A percentile compares a stretch with the other conserved stretches of the same genome.
Evolutionary conservation across 75 land plant species (phyloP).

Genomic region (Picea sitchensis): DNA sequence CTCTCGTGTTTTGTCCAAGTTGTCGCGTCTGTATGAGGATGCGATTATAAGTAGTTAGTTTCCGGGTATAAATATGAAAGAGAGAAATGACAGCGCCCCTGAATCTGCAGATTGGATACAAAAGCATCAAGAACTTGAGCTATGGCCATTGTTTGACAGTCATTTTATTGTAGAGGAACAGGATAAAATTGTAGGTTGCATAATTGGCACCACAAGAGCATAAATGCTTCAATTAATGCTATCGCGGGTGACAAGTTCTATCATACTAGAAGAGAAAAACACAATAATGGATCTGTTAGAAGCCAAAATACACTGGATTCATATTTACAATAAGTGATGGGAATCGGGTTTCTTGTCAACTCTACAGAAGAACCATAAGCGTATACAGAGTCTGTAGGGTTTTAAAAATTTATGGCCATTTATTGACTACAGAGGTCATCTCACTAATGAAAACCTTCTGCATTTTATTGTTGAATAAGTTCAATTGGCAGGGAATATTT

Average conservation of each 20-base stretch:
- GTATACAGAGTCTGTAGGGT: too few relatives aligned
- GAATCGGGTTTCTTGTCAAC: too few relatives aligned
- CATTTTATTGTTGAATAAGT: too few relatives aligned
- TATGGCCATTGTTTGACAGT: constrained; percentile 80
- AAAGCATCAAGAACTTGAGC: constrained; percentile 51
- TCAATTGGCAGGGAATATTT: too few relatives aligned
- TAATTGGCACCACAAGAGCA: constrained; percentile 88
- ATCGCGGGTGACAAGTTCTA: constrained; percentile 81
- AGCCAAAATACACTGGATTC: too few relatives aligned
- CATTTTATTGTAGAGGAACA: constrained; percentile 89
- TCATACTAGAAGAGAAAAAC: constrained; percentile 73
- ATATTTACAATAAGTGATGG: too few relatives aligned
- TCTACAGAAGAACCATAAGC: too few relatives aligned
- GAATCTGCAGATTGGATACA: constrained; percentile 11
- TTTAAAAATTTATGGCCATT: too few relatives aligned
- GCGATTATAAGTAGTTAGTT: neutral
- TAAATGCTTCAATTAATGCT: constrained; percentile 87
- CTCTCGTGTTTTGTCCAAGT: constrained; percentile 52
- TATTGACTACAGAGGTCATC: too few relatives aligned
- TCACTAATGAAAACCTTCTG: too few relatives aligned
- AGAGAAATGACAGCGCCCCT: neutral
- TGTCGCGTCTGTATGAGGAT: constrained; percentile 41
- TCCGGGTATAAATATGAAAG: constrained; percentile 5
- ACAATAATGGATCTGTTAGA: constrained; percentile 56
- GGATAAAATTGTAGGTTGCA: constrained; percentile 83